phyloP scores from a whole-genome alignment of 768 basidiomycete species.

The Harrya chromipes region DNA sequence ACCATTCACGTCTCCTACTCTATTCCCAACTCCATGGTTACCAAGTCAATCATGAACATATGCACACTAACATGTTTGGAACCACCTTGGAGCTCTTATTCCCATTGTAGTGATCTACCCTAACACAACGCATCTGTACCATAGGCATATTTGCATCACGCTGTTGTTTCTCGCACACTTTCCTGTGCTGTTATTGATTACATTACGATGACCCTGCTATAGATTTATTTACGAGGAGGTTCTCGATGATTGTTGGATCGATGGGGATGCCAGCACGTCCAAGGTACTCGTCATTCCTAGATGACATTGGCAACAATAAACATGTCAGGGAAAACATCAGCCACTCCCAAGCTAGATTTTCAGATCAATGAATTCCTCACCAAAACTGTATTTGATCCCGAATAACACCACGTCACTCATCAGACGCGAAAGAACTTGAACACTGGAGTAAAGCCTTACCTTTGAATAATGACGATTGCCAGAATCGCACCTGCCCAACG shows the following conservation, averaged over 20 bases:
- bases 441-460: conserved; percentile 37
- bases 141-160: conserved; percentile 24
- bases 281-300: conserved; percentile 55
- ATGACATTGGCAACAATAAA: not conserved
- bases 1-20: conserved; percentile 20
- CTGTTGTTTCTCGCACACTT: conserved; percentile 2
- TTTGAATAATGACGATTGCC: conserved; percentile 92
- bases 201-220: conserved; percentile 1
- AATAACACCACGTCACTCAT: not conserved
- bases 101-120: not conserved
- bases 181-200: conserved; percentile 6
- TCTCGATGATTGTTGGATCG: conserved; percentile 39
- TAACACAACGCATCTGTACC: conserved; percentile 25
- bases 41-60: conserved; percentile 14
- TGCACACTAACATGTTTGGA: conserved; percentile 2
- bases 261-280: conserved; percentile 38
- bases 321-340: not conserved
- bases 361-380: conserved; percentile 29
- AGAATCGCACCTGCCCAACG: conserved; percentile 72
- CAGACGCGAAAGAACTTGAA: not conserved
- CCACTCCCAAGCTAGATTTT: not conserved
- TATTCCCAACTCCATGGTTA: conserved; percentile 23
- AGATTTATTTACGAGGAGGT: conserved; percentile 30
- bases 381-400: conserved; percentile 43
- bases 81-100: too few relatives aligned